These are phyloP conservation scores for Fusarium torreyae DNA, from an alignment of 2,329 filamentous ascomycete genomes.

Conservation along the genomic window DNA sequence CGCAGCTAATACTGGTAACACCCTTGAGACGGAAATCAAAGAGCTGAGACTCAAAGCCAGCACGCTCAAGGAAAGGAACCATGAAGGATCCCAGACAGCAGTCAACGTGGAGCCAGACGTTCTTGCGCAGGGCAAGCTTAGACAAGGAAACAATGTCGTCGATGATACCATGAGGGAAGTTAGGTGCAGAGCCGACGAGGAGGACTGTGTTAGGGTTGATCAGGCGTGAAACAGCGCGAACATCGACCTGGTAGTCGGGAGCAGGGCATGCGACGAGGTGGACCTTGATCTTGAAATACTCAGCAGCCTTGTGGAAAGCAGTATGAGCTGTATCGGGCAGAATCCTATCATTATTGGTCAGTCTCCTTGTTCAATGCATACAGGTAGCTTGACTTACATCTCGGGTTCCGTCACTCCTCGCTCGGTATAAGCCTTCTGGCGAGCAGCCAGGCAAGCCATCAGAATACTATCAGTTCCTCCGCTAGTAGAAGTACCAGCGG, in stretches of 20 bases:
- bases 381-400: constrained; percentile 73
- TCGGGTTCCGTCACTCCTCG: constrained; percentile 92
- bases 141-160: constrained; percentile 93
- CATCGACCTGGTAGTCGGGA: constrained; percentile 86
- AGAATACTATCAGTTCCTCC: constrained; percentile 97
- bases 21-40: constrained; percentile 97
- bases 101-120: constrained; percentile 93
- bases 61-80: constrained; percentile 89
- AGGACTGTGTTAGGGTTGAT: constrained; percentile 96
- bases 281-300: constrained; percentile 97
- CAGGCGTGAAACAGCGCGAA: constrained; percentile 82
- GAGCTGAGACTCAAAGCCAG: constrained; percentile 89
- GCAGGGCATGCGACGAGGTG: constrained; percentile 90
- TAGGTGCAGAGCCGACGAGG: constrained; percentile 94
- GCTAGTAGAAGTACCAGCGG: constrained; percentile 89
- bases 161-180: constrained; percentile 98
- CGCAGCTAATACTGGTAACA: constrained; percentile 95
- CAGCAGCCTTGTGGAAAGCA: constrained; percentile 93
- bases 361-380: constrained; percentile 9
- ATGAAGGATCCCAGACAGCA: constrained; percentile 98
- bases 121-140: constrained; percentile 82
- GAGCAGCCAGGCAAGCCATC: constrained; percentile 92
- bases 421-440: constrained; percentile 90
- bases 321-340: constrained; percentile 95
- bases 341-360: constrained; percentile 72